phyloP scores from a whole-genome alignment of 495 filamentous ascomycete genomes.

The Neurospora sp. region DNA sequence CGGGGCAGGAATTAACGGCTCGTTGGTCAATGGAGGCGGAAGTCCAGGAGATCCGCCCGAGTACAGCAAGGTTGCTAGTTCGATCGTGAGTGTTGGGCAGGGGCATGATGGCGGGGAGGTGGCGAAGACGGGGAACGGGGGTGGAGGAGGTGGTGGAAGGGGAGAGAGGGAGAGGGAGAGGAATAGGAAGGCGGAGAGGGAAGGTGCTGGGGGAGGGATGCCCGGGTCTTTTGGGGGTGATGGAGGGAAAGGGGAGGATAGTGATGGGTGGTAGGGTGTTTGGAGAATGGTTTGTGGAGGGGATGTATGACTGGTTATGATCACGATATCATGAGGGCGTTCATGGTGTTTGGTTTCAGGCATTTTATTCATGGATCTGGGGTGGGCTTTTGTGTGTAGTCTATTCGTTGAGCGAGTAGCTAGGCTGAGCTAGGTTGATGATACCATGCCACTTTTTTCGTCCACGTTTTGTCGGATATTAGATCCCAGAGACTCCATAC shows the following conservation, averaged over 20 bases:
- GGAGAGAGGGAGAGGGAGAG: background rate
- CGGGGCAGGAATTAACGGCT: background rate
- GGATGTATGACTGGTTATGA: background rate
- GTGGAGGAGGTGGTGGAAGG: background rate
- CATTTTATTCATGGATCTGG: background rate
- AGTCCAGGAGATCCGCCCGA: background rate
- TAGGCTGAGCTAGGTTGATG: background rate
- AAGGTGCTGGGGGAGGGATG: background rate
- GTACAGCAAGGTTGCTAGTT: background rate
- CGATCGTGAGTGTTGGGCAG: background rate
- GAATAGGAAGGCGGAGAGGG: background rate
- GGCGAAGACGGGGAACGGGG: background rate
- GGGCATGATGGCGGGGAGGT: background rate
- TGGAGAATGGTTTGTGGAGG: background rate
- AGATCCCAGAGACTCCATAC: background rate
- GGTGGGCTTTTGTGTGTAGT: background rate
- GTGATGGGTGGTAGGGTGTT: background rate
- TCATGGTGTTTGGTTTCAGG: background rate
- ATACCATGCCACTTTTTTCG: background rate
- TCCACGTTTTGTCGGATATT: background rate
- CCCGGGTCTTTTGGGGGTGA: background rate
- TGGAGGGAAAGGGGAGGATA: background rate
- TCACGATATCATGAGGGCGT: background rate
- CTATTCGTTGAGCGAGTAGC: background rate
- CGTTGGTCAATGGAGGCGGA: background rate